Evolutionary conservation across 2,329 filamentous ascomycete genomes (phyloP).

Genomic region (Blumeria hordei): DNA sequence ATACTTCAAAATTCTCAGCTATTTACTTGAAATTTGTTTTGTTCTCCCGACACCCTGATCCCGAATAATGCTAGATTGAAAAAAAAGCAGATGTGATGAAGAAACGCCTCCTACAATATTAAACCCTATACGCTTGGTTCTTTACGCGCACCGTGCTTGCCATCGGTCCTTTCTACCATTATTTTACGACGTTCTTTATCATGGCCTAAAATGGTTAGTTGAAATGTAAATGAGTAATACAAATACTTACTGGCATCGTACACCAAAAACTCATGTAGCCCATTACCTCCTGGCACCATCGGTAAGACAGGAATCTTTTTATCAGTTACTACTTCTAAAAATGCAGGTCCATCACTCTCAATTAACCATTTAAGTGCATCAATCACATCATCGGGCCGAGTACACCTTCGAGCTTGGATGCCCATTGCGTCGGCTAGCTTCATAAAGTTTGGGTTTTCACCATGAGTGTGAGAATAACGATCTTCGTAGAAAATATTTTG

Average conservation of each 20-base stretch:
- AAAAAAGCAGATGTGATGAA: no score
- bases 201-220: constrained; percentile 23
- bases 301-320: constrained; percentile 86
- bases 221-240: constrained; percentile 2
- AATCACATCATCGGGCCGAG: constrained; percentile 52
- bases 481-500: constrained; percentile 95
- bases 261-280: constrained; percentile 76
- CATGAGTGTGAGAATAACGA: constrained; percentile 76
- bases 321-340: constrained; percentile 81
- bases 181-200: constrained; percentile 40
- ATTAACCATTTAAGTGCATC: constrained; percentile 74
- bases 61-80: no score
- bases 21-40: no score
- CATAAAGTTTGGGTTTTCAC: constrained; percentile 87
- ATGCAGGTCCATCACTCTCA: constrained; percentile 66
- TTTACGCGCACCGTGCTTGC: constrained; percentile 7
- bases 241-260: constrained; percentile 47
- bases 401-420: constrained; percentile 47
- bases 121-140: no score
- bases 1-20: no score
- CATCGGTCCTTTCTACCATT: constrained; percentile 35
- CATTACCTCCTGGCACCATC: constrained; percentile 80
- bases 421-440: constrained; percentile 84
- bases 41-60: no score
- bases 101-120: no score